phyloP scores from a whole-genome alignment of 441 rosid species.

The Adansonia rubrostipa region DNA sequence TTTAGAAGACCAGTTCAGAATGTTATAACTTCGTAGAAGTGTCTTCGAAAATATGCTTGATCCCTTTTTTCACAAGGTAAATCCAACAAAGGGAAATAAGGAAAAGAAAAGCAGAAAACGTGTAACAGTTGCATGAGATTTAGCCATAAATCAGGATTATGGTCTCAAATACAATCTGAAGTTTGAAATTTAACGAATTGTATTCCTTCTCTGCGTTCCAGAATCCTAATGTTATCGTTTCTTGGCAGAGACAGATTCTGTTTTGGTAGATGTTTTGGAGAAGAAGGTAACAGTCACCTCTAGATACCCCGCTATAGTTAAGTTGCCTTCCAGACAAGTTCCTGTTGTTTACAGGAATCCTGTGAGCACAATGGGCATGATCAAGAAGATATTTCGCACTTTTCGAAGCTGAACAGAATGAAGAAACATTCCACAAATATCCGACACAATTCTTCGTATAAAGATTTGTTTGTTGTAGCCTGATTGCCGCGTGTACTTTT shows the following conservation, averaged over 20 bases:
- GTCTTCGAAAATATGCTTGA: neutral
- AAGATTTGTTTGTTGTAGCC: constrained; percentile 1
- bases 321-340: constrained; percentile 37
- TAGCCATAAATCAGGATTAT: no score
- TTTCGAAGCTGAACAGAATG: constrained; percentile 33
- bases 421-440: constrained; percentile 22
- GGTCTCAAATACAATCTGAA: no score
- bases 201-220: neutral
- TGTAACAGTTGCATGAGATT: no score
- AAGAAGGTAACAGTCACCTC: constrained; percentile 74
- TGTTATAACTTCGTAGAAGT: neutral
- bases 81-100: no score
- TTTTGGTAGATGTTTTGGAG: constrained; percentile 67
- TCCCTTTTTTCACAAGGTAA: no score
- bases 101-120: no score
- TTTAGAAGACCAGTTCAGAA: neutral
- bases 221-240: neutral
- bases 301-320: constrained; percentile 49
- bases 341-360: constrained; percentile 44
- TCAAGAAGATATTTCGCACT: constrained; percentile 56
- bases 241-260: constrained; percentile 69
- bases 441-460: neutral
- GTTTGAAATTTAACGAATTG: neutral
- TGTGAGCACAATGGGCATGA: constrained; percentile 51
- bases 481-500: constrained; percentile 16